Base-by-base conservation (phyloP, 805 yeast species). In the Metschnikowia colocasiae region DNA sequence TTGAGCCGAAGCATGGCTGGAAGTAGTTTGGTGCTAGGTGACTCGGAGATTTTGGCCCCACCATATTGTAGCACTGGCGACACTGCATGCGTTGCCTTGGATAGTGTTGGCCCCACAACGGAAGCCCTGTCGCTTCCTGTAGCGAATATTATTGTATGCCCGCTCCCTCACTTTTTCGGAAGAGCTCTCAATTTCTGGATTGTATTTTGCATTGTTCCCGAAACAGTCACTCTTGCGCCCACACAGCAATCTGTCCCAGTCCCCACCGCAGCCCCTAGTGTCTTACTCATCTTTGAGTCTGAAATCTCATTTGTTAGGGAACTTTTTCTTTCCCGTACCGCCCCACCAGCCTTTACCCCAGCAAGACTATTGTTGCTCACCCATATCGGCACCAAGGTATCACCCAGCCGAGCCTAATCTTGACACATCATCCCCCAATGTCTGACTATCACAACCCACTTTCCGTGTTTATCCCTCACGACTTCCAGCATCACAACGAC, bases 381-480 rank as follows among this genome's bases (percentile, higher is more conserved):
- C 10, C 18, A 23, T 36, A 36, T 33, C 36, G 22, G 36, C 36
- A 4, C 15, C n/a, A 18, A 19, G 20, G 16, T 32, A 29, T n/a
- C 16, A 29, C 12, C 12, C 15, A 12, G 35, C 36, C 36, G 36
- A 33, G 23, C 23, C 15, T 18, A 33, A 33, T 33, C 23, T 5
- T 9, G 19, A 15, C 34, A 16, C 19, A 31, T 9, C 18, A 7
- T 25, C n/a, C n/a, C 29, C 22, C 35, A 27, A 57, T 57, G 60
- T 38, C 55, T 35, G 62, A 58, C 46, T 48, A 53, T 46, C 54
- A 53, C 51, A 71, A 71, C 54, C 77, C 77, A 15, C 63, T 71
- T 49, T 65, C 65, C 50, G 74, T 69, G 45, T 52, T 64, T 16
- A 62, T 72, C 37, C 76, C 76, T 23, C 65, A 67, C 56, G 60